phyloP scores from a whole-genome alignment of 345 rosid genomes.

The Eutrema heterophyllum region DNA sequence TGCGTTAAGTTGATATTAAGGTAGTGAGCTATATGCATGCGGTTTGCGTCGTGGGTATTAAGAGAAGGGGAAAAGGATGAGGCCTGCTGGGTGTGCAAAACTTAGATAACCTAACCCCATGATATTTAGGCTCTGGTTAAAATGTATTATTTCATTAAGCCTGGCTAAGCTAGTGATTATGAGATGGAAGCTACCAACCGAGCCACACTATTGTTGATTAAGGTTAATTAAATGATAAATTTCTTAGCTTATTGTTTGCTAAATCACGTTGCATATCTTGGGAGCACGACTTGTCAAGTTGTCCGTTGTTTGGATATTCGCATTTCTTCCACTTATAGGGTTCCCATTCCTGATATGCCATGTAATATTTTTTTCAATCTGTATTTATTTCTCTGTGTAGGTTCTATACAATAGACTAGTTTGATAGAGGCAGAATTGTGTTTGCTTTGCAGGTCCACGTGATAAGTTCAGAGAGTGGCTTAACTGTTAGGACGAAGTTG shows the following conservation, averaged over 20 bases:
- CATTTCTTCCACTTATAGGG: conserved; percentile 7
- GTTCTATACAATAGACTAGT: conserved; percentile 2
- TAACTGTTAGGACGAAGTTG: conserved; percentile 74
- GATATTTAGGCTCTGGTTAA: conserved; percentile 10
- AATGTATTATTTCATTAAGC: conserved; percentile 1
- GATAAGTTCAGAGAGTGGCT: conserved; percentile 62
- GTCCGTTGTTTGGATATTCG: conserved; percentile 2
- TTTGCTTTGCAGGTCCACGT: conserved; percentile 59
- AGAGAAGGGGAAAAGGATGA: background rate
- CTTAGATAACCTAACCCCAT: conserved; percentile 3
- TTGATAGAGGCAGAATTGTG: conserved; percentile 14
- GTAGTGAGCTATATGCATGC: conserved; percentile 13
- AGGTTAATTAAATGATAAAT: conserved; percentile 3
- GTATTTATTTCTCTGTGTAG: background rate
- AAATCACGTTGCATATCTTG: background rate
- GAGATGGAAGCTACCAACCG: background rate
- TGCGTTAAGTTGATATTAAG: conserved; percentile 6
- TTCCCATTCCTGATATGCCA: conserved; percentile 3
- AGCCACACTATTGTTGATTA: background rate
- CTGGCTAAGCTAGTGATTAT: conserved; percentile 10
- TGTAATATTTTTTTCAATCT: background rate
- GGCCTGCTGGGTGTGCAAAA: conserved; percentile 4
- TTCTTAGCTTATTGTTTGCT: conserved; percentile 7
- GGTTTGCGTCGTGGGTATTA: background rate
- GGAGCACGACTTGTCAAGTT: background rate